A percentile compares a stretch with the other conserved stretches of the same genome.
Conservation (phyloP, 2,329 filamentous ascomycete species). For the Phaeosphaeriaceae sp. region DNA sequence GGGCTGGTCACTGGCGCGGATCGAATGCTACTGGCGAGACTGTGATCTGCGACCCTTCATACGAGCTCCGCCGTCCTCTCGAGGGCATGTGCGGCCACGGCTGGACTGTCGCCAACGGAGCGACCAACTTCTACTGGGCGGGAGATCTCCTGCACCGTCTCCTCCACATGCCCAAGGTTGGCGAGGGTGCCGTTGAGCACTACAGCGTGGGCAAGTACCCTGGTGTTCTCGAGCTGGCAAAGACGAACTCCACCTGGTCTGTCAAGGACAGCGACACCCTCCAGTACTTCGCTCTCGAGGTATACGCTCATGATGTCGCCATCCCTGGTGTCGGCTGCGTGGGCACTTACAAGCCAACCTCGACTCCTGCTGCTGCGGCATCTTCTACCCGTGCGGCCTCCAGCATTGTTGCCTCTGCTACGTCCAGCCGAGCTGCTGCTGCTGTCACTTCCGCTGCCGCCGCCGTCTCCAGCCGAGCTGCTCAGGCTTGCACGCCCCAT, state of each 20-base stretch:
- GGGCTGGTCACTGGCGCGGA: conserved; percentile 73
- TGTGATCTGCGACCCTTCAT: conserved; percentile 72
- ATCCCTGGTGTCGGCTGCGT: conserved; percentile 68
- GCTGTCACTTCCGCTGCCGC: conserved; percentile 10
- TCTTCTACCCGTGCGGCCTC: conserved; percentile 9
- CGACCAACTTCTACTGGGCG: conserved; percentile 69
- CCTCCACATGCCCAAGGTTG: conserved; percentile 67
- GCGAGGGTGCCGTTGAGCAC: conserved; percentile 67
- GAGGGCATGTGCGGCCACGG: conserved; percentile 67
- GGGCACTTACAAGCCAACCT: conserved; percentile 47
- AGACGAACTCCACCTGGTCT: conserved; percentile 56
- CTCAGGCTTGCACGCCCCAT: conserved; percentile 27
- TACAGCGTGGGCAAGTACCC: conserved; percentile 67
- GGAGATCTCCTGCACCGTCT: conserved; percentile 72
- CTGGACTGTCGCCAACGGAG: conserved; percentile 65
- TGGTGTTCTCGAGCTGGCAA: conserved; percentile 61
- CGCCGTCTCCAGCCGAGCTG: conserved; percentile 4
- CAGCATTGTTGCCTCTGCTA: conserved; percentile 3
- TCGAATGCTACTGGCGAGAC: conserved; percentile 70
- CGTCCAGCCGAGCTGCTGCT: conserved; percentile 4
- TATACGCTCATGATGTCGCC: conserved; percentile 70
- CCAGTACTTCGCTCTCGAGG: conserved; percentile 73
- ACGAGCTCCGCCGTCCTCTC: conserved; percentile 63
- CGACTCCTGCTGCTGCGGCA: conserved; percentile 9
- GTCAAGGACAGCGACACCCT: conserved; percentile 67